Base-by-base conservation (phyloP, 352 stramenopile genomes). In the Phytophthora colocasiae region DNA sequence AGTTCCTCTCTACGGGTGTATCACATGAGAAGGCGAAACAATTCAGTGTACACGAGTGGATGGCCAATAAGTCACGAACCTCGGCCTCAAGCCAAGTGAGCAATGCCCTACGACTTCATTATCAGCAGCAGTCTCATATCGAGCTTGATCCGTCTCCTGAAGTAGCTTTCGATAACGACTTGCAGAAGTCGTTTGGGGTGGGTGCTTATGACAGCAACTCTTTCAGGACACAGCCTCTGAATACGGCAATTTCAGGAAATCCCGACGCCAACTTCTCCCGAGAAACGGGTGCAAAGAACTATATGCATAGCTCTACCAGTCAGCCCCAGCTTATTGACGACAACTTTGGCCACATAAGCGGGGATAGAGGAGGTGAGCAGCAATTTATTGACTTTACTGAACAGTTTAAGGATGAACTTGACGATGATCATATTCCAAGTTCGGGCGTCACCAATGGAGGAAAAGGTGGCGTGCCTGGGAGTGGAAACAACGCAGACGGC, bases 1-100 rank as follows among this genome's bases (percentile, higher is more conserved):
- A 90, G 10, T 69, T 86, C 29, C 64, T 90, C 10, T 47, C 77
- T 2, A 75, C 75, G 2, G 85, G 85, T 1, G 85, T 93, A 27
- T 91, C 85, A 7, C 85, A 93, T 38, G 85, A 93, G 27, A 87
- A 86, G 41, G 81, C 71, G 0, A 82, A 70, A 36, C 74, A 65
- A 12, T 80, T 91, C 7, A 91, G 82, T 61, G 85, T 93, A 6
- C 78, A 93, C 45, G 81, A 93, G 50, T 91, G 83, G 82, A 90
- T 93, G 54, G 81, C 82, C 2, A 91, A 51, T 45, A 91, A 91
- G 45, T 73, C 72, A 6, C 80, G 77, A 2, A 27, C 47, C 4
- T 81, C 71, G n/a, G 53, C 44, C 2, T 66, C 71, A 3, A 73
- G 40, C 15, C 62, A 82, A 66, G 40, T 65, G 17, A 75, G 47